phyloP scores from a whole-genome alignment of 2,329 filamentous ascomycete species.

The Dothidotthia symphoricarpi region DNA sequence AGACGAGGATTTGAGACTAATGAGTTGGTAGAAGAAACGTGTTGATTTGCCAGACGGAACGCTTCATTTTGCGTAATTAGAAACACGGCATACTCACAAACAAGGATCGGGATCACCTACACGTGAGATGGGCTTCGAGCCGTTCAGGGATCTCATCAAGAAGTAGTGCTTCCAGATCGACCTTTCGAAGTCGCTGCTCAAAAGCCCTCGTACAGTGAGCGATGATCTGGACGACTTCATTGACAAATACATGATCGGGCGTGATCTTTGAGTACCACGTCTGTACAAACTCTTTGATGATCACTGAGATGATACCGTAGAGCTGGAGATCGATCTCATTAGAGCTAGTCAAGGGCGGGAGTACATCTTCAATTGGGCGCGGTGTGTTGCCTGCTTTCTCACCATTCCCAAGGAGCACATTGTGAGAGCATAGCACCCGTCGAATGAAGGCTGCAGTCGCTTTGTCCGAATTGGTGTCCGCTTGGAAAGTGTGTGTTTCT shows the following conservation, averaged over 20 bases:
- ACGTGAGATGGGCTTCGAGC: slow-evolving; percentile 74
- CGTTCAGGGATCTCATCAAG: slow-evolving; percentile 86
- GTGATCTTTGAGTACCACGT: slow-evolving; percentile 94
- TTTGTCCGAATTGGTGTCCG: slow-evolving; percentile 63
- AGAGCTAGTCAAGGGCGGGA: slow-evolving; percentile 89
- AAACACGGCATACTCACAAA: slow-evolving; percentile 10
- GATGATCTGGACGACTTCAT: slow-evolving; percentile 84
- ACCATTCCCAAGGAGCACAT: slow-evolving; percentile 47
- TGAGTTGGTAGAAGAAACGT: slow-evolving; percentile 57
- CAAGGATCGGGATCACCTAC: slow-evolving; percentile 51
- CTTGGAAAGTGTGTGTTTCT: slow-evolving; percentile 27
- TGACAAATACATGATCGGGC: slow-evolving; percentile 81
- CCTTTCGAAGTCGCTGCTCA: slow-evolving; percentile 78
- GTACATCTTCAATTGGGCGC: slow-evolving; percentile 71
- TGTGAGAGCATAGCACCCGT: slow-evolving; percentile 75
- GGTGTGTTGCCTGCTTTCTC: slow-evolving; percentile 59
- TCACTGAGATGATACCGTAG: slow-evolving; percentile 86
- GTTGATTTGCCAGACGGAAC: slow-evolving; percentile 65
- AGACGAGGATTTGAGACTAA: slow-evolving; percentile 62
- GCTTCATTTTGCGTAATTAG: slow-evolving; percentile 52
- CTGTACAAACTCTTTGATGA: slow-evolving; percentile 86
- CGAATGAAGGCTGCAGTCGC: slow-evolving; percentile 80
- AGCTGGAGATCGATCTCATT: slow-evolving; percentile 92
- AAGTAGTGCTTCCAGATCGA: slow-evolving; percentile 78
- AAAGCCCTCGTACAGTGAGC: slow-evolving; percentile 86